These are phyloP conservation scores for Mrakia blollopis DNA, from an alignment of 768 basidiomycete genomes.

Conservation along the genomic window DNA sequence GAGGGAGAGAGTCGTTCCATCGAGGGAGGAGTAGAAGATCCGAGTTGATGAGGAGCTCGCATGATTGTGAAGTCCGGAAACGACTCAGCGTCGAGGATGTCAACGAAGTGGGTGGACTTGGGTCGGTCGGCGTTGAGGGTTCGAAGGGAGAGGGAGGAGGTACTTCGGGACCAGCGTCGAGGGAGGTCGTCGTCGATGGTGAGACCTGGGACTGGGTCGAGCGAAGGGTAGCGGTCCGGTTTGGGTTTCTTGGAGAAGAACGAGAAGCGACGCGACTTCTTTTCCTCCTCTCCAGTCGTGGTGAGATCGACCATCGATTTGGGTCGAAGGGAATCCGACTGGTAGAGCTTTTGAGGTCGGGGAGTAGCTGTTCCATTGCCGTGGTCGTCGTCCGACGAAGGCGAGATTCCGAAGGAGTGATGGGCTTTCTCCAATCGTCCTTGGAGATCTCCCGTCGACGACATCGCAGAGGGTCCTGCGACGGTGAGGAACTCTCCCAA, in stretches of 20 bases:
- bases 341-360: background rate
- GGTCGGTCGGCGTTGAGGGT: background rate
- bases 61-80: background rate
- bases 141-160: background rate
- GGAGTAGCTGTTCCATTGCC: background rate
- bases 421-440: background rate
- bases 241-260: conserved; percentile 5
- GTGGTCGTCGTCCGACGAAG: background rate
- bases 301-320: conserved; percentile 17
- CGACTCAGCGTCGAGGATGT: background rate
- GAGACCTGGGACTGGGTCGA: background rate
- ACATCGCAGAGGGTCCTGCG: background rate
- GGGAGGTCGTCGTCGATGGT: background rate
- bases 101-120: background rate
- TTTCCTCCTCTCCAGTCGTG: background rate
- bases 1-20: background rate
- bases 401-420: background rate
- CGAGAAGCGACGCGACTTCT: background rate
- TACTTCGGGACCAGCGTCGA: background rate
- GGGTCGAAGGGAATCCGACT: background rate
- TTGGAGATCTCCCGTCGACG: background rate
- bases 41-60: conserved; percentile 3
- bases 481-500: background rate
- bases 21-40: background rate
- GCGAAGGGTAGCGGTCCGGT: background rate